These are phyloP conservation scores for Polymyxa betae DNA, from an alignment of 208 protist species.

Conservation along the genomic window DNA sequence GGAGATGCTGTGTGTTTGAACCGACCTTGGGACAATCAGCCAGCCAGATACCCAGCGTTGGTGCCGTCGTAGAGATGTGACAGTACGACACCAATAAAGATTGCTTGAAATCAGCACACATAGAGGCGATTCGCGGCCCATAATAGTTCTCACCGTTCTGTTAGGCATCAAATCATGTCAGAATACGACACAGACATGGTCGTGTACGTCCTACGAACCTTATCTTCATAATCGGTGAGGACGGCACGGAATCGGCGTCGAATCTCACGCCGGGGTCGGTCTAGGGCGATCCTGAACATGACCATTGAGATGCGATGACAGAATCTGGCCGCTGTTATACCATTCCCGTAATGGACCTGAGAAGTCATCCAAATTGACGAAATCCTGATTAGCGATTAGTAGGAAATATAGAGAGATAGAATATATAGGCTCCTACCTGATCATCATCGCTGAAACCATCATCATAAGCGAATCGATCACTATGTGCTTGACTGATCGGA, in stretches of 20 bases:
- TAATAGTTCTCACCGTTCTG: slow-evolving; percentile 26
- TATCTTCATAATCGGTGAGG: slow-evolving; percentile 61
- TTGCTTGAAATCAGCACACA: slow-evolving; percentile 71
- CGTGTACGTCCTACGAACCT: background rate
- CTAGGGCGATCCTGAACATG: slow-evolving; percentile 56
- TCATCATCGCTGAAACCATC: slow-evolving; percentile 26
- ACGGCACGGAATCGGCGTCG: slow-evolving; percentile 66
- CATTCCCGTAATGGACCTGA: slow-evolving; percentile 60
- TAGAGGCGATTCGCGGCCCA: slow-evolving; percentile 19
- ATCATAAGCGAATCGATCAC: background rate
- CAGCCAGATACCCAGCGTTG: slow-evolving; percentile 90
- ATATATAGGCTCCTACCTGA: background rate
- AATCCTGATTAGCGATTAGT: background rate
- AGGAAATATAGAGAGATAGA: background rate
- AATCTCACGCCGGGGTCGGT: slow-evolving; percentile 66
- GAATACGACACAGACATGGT: slow-evolving; percentile 11
- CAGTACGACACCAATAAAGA: slow-evolving; percentile 90
- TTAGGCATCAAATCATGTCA: background rate
- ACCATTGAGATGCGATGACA: background rate
- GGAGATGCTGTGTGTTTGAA: background rate
- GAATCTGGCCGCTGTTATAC: background rate
- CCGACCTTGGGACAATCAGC: slow-evolving; percentile 85
- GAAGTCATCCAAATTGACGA: slow-evolving; percentile 62
- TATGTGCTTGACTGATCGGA: background rate
- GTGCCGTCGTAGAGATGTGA: slow-evolving; percentile 84